Evolutionary conservation across 805 yeast genomes (phyloP), one percentile per base, ranked within the genome.

Genomic region (Wickerhamiella cacticola): DNA sequence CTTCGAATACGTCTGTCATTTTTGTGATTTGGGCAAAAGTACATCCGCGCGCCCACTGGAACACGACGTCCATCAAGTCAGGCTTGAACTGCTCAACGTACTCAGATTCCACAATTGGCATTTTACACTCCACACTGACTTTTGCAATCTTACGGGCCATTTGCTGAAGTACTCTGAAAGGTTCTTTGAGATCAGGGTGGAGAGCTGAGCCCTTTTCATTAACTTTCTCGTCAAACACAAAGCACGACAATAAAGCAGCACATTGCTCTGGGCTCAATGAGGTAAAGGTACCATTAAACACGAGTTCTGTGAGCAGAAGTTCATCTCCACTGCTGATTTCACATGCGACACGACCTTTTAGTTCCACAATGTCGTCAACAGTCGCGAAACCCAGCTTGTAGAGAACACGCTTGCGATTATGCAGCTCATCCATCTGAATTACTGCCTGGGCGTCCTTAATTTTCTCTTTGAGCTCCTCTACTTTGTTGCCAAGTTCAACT

Each of bases 1-100:
- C 99, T 68, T 92, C 99, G 57, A 89, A 92, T 39, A 92, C 97
- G 61, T 92, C 98, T 0, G 98, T 92, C 96, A 92, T 87, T 65
- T 89, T 89, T 69, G 97, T 89, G 53, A 92, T 89, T 63, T 89
- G 96, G 0, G 96, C 89, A 65, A 92, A 92, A 0, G 92, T 70
- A 5, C 95, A 96, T 16, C 97, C 97, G 61, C 82, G 80, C 64
- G 96, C 86, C 99, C 99, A 92, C 42, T 89, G 83, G 64, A 69
- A 86, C 1, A 92, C 96, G 45, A 92, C 96, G 63, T 88, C 97
- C 97, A 92, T 89, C 52, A 92, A 72, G 61, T 92, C 95, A 16
- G 87, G 81, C 66, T 94, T 79, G 70, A 92, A 94, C 23, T 82
- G 74, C 61, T 87, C 95, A 35, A 92, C 82, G 60, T 92, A 92